Percentiles rank a stretch among this genome's conserved stretches.
phyloP scores from a whole-genome alignment of 805 yeast species.

The Sporopachydermia quercuum region DNA sequence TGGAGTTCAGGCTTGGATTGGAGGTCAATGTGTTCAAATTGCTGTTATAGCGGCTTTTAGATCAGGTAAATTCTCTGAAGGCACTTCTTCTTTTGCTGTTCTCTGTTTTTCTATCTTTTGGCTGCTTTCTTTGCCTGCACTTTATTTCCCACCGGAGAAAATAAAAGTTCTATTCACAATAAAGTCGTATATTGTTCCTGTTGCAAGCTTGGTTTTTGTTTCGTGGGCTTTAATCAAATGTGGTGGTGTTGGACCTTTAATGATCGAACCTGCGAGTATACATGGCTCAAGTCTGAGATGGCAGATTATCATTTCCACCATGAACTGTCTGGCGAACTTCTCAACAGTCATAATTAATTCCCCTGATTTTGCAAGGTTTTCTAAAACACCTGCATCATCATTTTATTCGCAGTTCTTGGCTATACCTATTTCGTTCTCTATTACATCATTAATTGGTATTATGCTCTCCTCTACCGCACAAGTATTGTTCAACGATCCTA shows the following conservation, averaged over 20 bases:
- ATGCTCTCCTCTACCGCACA: constrained; percentile 28
- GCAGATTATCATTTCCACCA: constrained; percentile 28
- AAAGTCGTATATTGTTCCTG: constrained; percentile 28
- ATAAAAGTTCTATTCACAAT: constrained; percentile 29
- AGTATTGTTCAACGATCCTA: constrained; percentile 24
- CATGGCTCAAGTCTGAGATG: constrained; percentile 26
- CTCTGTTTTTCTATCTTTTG: constrained; percentile 29
- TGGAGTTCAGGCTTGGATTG: constrained; percentile 23
- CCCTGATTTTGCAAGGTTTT: constrained; percentile 33
- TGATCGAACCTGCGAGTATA: constrained; percentile 19
- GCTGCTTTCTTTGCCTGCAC: constrained; percentile 28
- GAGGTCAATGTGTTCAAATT: constrained; percentile 26
- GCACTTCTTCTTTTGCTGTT: constrained; percentile 25
- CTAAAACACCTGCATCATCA: constrained; percentile 16
- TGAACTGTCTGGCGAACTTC: constrained; percentile 31
- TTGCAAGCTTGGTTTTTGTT: constrained; percentile 27
- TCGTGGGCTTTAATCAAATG: constrained; percentile 32
- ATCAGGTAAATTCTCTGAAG: constrained; percentile 20
- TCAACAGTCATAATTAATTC: constrained; percentile 34
- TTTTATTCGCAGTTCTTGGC: constrained; percentile 13
- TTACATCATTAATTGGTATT: constrained; percentile 32
- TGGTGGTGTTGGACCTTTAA: constrained; percentile 27
- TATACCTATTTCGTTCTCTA: constrained; percentile 28
- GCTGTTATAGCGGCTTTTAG: constrained; percentile 28
- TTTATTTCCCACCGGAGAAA: constrained; percentile 31